Percentiles rank a stretch among this genome's conserved stretches.
These are phyloP conservation scores for Podospora sp. DNA, from an alignment of 495 filamentous ascomycete genomes.

Conservation along the genomic window DNA sequence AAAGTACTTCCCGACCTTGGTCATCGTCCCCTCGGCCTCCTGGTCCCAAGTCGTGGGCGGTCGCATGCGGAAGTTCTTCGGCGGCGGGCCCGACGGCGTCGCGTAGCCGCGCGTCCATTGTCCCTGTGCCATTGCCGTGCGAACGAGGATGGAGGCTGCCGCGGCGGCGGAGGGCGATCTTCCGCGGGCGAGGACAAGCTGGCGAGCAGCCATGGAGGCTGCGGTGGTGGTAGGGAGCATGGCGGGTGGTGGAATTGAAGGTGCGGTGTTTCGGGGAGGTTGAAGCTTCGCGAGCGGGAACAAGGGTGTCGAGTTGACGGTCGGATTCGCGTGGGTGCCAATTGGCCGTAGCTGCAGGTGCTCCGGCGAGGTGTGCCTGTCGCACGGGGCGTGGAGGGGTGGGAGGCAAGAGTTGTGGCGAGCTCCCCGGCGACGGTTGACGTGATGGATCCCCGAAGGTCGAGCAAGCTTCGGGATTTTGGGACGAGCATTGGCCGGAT, in stretches of 20 bases:
- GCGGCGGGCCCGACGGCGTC: slow-evolving; percentile 75
- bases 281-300: slow-evolving; percentile 3
- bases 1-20: slow-evolving; percentile 89
- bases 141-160: slow-evolving; percentile 11
- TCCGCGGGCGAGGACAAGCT: slow-evolving; percentile 37
- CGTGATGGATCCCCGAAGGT: slow-evolving; percentile 31
- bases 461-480: slow-evolving; percentile 24
- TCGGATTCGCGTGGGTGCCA: slow-evolving; percentile 1
- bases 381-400: not conserved
- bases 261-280: not conserved
- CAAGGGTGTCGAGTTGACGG: slow-evolving; percentile 5
- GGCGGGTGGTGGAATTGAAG: slow-evolving; percentile 3
- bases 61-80: slow-evolving; percentile 73
- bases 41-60: slow-evolving; percentile 70
- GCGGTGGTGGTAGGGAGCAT: slow-evolving; percentile 31
- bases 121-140: slow-evolving; percentile 33
- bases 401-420: slow-evolving; percentile 29
- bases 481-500: slow-evolving; percentile 31
- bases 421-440: slow-evolving; percentile 31
- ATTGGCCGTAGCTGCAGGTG: slow-evolving; percentile 11
- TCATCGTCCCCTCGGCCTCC: slow-evolving; percentile 67
- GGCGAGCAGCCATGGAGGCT: slow-evolving; percentile 41
- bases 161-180: not conserved
- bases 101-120: slow-evolving; percentile 61
- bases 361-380: not conserved